These are phyloP conservation scores for Lipomyces anomalus DNA, from an alignment of 805 yeast species.

Conservation along the genomic window DNA sequence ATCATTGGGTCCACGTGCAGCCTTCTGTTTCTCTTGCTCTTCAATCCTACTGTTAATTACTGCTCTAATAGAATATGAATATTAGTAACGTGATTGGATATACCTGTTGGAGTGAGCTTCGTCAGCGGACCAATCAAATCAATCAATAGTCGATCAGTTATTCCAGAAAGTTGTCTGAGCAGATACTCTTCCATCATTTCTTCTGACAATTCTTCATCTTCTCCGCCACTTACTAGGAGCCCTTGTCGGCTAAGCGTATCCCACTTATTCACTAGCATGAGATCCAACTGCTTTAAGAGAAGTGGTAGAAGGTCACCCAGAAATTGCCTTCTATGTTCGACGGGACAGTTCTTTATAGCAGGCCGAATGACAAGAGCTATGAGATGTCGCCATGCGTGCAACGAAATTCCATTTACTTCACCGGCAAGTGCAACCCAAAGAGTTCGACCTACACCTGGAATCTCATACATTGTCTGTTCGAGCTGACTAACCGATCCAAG, in stretches of 20 bases:
- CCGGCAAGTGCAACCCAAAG: constrained; percentile 87
- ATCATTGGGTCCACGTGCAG: neutral
- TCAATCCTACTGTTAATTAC: neutral
- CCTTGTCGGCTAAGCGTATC: constrained; percentile 37
- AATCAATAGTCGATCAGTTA: constrained; percentile 68
- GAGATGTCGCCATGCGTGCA: constrained; percentile 97
- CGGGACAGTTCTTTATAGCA: constrained; percentile 84
- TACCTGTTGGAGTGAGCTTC: neutral
- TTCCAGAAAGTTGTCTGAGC: constrained; percentile 86
- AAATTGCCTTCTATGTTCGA: constrained; percentile 56
- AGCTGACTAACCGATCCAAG: constrained; percentile 83
- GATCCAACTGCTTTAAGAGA: constrained; percentile 66
- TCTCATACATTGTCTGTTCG: constrained; percentile 80
- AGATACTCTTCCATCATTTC: constrained; percentile 98
- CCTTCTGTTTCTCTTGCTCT: neutral
- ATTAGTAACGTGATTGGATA: too few relatives aligned
- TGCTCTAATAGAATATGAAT: too few relatives aligned
- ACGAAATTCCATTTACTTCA: constrained; percentile 75
- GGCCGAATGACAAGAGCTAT: constrained; percentile 82
- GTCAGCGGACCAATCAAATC: constrained; percentile 18
- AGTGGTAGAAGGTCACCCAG: constrained; percentile 75
- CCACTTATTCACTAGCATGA: constrained; percentile 74
- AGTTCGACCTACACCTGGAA: constrained; percentile 70
- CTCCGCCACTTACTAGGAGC: constrained; percentile 36
- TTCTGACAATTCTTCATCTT: constrained; percentile 64